phyloP scores from a whole-genome alignment of 2,329 filamentous ascomycete species.

The Alternaria metachromatica region DNA sequence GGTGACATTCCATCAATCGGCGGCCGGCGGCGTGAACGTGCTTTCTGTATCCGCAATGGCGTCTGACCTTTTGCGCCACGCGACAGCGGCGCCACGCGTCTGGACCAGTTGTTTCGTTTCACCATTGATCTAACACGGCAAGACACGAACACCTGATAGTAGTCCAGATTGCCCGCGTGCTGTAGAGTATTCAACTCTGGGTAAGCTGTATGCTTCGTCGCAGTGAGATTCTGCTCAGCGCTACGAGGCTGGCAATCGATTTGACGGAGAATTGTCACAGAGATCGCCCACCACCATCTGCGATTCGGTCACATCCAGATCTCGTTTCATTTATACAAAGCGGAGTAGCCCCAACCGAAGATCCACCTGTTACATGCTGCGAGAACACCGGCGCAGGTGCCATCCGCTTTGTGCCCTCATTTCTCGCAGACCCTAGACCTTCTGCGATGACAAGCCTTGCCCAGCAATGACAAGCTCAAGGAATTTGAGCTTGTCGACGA shows the following conservation, averaged over 20 bases:
- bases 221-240: background rate
- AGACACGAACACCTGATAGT: background rate
- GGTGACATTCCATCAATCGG: conserved; percentile 30
- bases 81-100: conserved; percentile 12
- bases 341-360: background rate
- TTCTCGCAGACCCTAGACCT: background rate
- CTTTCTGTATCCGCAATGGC: background rate
- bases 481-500: background rate
- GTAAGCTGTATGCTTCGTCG: background rate
- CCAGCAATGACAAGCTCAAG: conserved; percentile 8
- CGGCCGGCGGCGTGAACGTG: background rate
- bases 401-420: conserved; percentile 4
- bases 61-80: conserved; percentile 3
- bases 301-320: background rate
- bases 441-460: conserved; percentile 6
- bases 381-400: background rate
- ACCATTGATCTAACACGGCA: conserved; percentile 11
- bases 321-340: background rate
- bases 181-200: background rate
- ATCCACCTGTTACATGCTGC: background rate
- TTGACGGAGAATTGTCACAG: background rate
- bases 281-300: background rate
- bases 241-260: background rate
- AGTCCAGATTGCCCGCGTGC: background rate
- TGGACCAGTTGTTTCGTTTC: conserved; percentile 26